Percentiles rank a stretch among this genome's conserved stretches.
Conservation (phyloP, 1,284 basidiomycete genomes). For the Xerocomus alliaceus region DNA sequence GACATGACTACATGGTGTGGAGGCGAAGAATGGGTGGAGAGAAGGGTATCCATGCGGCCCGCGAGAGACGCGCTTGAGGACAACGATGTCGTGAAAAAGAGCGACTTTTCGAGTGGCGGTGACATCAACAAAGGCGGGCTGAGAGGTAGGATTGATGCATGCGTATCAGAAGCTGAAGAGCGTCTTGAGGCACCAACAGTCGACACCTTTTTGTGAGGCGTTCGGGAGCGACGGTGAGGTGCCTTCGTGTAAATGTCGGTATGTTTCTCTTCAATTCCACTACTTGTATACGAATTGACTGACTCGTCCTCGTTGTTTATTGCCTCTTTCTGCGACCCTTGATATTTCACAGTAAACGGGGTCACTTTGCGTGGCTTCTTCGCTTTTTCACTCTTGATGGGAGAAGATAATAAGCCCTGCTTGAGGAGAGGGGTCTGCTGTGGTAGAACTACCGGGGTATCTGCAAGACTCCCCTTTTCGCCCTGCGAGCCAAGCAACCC, state of each 20-base stretch:
- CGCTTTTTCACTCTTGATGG: not conserved
- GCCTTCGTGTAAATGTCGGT: constrained; percentile 26
- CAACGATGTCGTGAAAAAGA: constrained; percentile 38
- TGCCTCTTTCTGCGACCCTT: not conserved
- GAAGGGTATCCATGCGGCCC: not conserved
- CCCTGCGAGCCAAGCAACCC: not conserved
- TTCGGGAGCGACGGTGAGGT: constrained; percentile 21
- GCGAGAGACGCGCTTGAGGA: constrained; percentile 30
- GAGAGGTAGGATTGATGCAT: constrained; percentile 34
- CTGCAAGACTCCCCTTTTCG: not conserved
- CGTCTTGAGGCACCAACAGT: constrained; percentile 1
- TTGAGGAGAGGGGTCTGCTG: not conserved
- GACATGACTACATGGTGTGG: not conserved
- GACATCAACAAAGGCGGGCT: constrained; percentile 41
- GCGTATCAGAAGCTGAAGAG: constrained; percentile 24
- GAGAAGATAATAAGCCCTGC: not conserved
- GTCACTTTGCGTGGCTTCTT: constrained; percentile 15
- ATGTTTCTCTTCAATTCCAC: not conserved
- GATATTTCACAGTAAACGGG: constrained; percentile 12
- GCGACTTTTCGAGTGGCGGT: constrained; percentile 34
- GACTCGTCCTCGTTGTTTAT: not conserved
- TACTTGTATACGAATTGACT: not conserved
- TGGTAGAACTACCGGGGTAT: not conserved
- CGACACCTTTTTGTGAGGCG: not conserved
- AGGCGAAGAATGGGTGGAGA: not conserved